Percentiles rank a stretch among this genome's conserved stretches.
Conservation (phyloP, 2,329 filamentous ascomycete genomes). For the Fusarium miscanthi region DNA sequence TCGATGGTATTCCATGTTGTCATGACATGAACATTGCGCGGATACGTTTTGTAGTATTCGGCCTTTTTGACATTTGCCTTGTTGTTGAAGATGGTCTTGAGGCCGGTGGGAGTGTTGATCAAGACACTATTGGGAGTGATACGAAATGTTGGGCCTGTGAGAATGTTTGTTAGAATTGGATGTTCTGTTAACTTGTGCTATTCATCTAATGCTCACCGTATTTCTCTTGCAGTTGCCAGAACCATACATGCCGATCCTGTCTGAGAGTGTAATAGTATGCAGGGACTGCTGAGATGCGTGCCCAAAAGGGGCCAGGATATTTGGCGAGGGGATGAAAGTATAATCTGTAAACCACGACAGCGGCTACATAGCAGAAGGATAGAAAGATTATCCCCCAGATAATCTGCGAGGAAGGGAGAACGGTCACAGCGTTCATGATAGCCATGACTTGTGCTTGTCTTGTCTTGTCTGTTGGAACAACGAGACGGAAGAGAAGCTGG, state of each 20-base stretch:
- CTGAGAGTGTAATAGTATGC: slow-evolving; percentile 34
- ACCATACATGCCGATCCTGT: slow-evolving; percentile 36
- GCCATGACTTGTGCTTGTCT: background rate
- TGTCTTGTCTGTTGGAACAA: background rate
- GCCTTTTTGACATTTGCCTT: slow-evolving; percentile 39
- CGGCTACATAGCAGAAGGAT: background rate
- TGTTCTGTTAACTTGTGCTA: background rate
- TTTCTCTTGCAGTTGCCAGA: slow-evolving; percentile 27
- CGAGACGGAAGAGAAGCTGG: background rate
- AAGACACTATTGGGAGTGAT: slow-evolving; percentile 32
- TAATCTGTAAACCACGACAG: slow-evolving; percentile 18
- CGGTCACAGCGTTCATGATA: background rate
- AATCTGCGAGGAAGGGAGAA: background rate
- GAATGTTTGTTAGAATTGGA: background rate
- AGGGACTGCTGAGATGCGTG: slow-evolving; percentile 51
- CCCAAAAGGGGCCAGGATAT: slow-evolving; percentile 67
- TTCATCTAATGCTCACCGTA: slow-evolving; percentile 21
- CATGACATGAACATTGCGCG: slow-evolving; percentile 22
- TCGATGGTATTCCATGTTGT: slow-evolving; percentile 36
- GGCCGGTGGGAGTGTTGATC: slow-evolving; percentile 34
- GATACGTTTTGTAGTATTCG: slow-evolving; percentile 36
- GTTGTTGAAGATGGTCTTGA: slow-evolving; percentile 33
- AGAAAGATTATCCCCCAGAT: background rate
- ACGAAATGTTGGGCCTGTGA: slow-evolving; percentile 32
- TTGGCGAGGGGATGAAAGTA: slow-evolving; percentile 64